Evolutionary conservation across 257 asterid species (phyloP), one percentile per base, ranked within the genome.

Genomic region (Lycium ferocissimum): DNA sequence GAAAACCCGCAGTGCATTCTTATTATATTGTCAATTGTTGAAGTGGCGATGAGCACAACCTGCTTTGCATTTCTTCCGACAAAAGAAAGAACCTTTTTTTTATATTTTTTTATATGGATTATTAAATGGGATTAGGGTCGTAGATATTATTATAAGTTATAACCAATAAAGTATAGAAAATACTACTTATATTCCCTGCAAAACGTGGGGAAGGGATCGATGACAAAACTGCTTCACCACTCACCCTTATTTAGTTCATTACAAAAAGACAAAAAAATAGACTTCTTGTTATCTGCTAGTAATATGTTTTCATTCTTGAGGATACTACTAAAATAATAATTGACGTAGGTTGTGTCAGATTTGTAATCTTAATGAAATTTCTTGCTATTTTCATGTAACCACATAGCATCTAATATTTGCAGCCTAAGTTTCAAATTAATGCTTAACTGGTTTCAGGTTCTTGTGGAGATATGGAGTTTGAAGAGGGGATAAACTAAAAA

Each of bases 181-280:
- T 62, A 62, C n/a, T 26, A 35, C 14, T 13, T 51, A 78, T 53
- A 78, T 53, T 78, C 65, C 13, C 26, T 4, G 49, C 40, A 22
- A 78, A 78, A 78, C 82, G 82, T 54, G 82, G 82, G 82, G 65
- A 78, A 78, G 65, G 65, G 49, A 53, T 26, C 33, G 33, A 26
- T 15, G 47, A 53, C 63, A 78, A 7, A 78, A 78, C 65, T 78
- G 82, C 82, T 33, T 78, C 65, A 15, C 82, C 82, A 78, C 82
- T 78, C 49, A 78, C 65, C 53, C 82, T 26, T 78, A n/a, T 22
- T 9, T 22, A 26, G 11, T 53, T 14, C 85, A 5, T 56, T 15
- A 47, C 2, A 11, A 1, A 0, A n/a, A n/a, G 1, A 18, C 2
- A 7, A 72, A 72, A 18, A 6, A 1, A 72, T 22, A 47, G 20